Evolutionary conservation across 495 filamentous ascomycete genomes (phyloP).

Genomic region (Penicillium waksmanii): DNA sequence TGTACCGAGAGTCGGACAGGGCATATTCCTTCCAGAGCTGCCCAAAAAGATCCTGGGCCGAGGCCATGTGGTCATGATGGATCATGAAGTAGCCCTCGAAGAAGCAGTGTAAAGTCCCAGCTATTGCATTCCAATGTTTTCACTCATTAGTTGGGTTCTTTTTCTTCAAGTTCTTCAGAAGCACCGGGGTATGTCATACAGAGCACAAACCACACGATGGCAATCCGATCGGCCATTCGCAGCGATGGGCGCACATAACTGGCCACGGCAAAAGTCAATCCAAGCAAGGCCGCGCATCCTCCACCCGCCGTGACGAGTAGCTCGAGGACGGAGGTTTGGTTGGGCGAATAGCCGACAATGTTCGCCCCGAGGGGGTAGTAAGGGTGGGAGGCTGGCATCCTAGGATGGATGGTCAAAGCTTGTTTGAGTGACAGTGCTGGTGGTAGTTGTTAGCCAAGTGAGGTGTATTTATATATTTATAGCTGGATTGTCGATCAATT

Average conservation of each 20-base stretch:
- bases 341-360: slow-evolving; percentile 65
- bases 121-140: slow-evolving; percentile 38
- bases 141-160: neutral
- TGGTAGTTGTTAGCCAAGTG: neutral
- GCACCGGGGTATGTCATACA: too few relatives aligned
- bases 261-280: slow-evolving; percentile 51
- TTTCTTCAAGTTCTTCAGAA: neutral
- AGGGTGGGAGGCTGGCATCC: slow-evolving; percentile 56
- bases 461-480: neutral
- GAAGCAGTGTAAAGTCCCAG: slow-evolving; percentile 70
- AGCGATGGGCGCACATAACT: slow-evolving; percentile 51
- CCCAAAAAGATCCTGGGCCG: slow-evolving; percentile 65
- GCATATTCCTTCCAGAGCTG: slow-evolving; percentile 92
- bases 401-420: slow-evolving; percentile 14
- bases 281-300: slow-evolving; percentile 55
- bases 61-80: slow-evolving; percentile 64
- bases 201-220: slow-evolving; percentile 69
- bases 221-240: slow-evolving; percentile 52
- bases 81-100: slow-evolving; percentile 86
- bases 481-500: neutral
- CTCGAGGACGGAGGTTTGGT: slow-evolving; percentile 55
- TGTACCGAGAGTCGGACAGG: slow-evolving; percentile 79
- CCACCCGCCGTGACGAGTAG: slow-evolving; percentile 58
- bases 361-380: slow-evolving; percentile 69
- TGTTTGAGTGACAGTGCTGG: slow-evolving; percentile 2